Evolutionary conservation across 345 rosid genomes (phyloP).

Genomic region (Theobroma cacao): DNA sequence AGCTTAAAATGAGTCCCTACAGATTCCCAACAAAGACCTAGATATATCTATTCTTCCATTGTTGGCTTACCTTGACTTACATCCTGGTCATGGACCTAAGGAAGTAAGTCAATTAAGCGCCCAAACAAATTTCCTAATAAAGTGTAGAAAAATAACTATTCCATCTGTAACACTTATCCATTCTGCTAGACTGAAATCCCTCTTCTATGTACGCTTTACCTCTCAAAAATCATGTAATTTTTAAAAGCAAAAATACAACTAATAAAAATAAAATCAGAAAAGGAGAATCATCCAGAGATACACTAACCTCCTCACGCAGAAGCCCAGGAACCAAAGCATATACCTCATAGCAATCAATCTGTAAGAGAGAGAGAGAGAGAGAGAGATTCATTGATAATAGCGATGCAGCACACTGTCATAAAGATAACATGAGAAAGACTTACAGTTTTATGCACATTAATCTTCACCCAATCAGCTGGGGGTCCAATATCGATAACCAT

Average conservation of each 20-base stretch:
- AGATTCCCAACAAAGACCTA: neutral
- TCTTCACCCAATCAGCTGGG: slow-evolving; percentile 78
- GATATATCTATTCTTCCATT: neutral
- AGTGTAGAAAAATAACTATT: neutral
- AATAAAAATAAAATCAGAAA: neutral
- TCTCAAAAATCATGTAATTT: neutral
- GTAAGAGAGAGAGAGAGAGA: slow-evolving; percentile 8
- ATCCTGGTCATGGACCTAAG: too few relatives aligned
- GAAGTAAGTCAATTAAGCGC: neutral
- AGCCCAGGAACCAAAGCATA: slow-evolving; percentile 73
- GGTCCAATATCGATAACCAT: slow-evolving; percentile 54
- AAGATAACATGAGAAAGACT: slow-evolving; percentile 24
- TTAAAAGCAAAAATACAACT: neutral
- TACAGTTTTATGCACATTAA: slow-evolving; percentile 57
- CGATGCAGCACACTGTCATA: neutral
- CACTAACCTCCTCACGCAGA: slow-evolving; percentile 60
- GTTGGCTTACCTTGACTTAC: too few relatives aligned
- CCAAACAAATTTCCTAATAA: neutral
- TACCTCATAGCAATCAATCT: slow-evolving; percentile 67
- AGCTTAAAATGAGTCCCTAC: neutral
- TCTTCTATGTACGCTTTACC: neutral
- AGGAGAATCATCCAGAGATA: neutral
- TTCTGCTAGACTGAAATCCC: neutral
- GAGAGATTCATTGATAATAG: neutral
- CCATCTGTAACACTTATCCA: neutral